A percentile compares a stretch with the other conserved stretches of the same genome.
Conservation (phyloP, 495 filamentous ascomycete species). For the Penicillium canariense region DNA sequence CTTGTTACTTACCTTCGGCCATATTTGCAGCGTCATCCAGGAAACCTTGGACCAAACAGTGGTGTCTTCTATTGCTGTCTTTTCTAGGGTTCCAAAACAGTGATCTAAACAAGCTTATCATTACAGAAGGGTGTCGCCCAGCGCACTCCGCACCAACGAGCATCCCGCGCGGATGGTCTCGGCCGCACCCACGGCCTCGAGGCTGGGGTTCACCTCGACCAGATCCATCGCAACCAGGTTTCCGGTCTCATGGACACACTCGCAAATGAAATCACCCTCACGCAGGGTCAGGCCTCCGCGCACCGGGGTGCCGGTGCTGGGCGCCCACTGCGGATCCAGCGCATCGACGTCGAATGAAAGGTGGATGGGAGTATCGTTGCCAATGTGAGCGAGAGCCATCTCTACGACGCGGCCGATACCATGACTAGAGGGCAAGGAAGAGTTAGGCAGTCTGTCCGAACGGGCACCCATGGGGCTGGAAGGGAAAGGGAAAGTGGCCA, state of each 20-base stretch:
- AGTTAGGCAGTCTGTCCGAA: background rate
- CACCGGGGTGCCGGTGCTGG: constrained; percentile 93
- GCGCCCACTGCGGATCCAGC: constrained; percentile 92
- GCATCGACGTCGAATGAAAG: constrained; percentile 97
- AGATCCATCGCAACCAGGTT: constrained; percentile 89
- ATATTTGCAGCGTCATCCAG: constrained; percentile 1
- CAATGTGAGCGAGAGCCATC: constrained; percentile 93
- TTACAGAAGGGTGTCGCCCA: constrained; percentile 86
- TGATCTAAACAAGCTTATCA: constrained; percentile 8
- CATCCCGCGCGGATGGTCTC: constrained; percentile 91
- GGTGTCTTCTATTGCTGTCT: too few species aligned
- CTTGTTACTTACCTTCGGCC: background rate
- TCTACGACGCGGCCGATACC: constrained; percentile 97
- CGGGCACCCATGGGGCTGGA: background rate
- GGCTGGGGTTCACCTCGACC: constrained; percentile 91
- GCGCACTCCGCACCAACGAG: constrained; percentile 83
- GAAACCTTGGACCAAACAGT: too few species aligned
- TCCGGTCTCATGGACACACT: constrained; percentile 92
- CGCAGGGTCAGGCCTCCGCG: constrained; percentile 92
- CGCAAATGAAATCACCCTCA: constrained; percentile 97
- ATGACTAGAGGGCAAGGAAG: constrained; percentile 46
- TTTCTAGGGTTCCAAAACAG: too few species aligned
- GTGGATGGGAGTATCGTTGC: constrained; percentile 91
- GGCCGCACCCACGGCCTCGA: constrained; percentile 71
- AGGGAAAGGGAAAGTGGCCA: constrained; percentile 8